A percentile compares a stretch with the other conserved stretches of the same genome.
Evolutionary conservation across 768 basidiomycete genomes (phyloP).

Genomic region (Termitomyces sp.): DNA sequence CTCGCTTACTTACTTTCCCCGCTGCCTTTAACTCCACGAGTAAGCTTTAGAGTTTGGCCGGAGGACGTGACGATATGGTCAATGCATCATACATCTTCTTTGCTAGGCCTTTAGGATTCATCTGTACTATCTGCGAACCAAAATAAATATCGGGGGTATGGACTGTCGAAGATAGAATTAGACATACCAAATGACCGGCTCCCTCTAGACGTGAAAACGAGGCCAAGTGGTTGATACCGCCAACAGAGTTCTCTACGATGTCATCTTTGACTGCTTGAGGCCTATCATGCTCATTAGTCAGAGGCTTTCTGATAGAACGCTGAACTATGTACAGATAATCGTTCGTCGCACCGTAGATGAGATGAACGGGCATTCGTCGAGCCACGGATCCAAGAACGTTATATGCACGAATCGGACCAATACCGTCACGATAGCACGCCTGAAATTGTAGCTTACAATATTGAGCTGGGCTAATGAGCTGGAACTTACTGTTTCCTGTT

Average conservation of each 20-base stretch:
- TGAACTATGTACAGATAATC: constrained; percentile 33
- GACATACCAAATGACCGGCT: constrained; percentile 37
- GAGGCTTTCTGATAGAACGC: not conserved
- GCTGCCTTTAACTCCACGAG: too few species aligned
- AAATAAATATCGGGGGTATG: not conserved
- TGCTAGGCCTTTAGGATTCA: constrained; percentile 27
- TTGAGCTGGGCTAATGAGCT: not conserved
- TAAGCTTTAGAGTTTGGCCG: constrained; percentile 8
- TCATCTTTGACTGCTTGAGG: constrained; percentile 30
- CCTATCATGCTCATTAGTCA: constrained; percentile 17
- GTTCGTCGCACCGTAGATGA: constrained; percentile 41
- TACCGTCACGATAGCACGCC: constrained; percentile 38
- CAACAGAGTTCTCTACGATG: constrained; percentile 27
- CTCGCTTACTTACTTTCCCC: too few species aligned
- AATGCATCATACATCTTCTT: constrained; percentile 34
- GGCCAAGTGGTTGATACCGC: constrained; percentile 30
- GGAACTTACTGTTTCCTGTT: constrained; percentile 37
- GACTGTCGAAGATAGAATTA: not conserved
- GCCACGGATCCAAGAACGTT: constrained; percentile 25
- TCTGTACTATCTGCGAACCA: constrained; percentile 21
- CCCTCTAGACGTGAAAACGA: constrained; percentile 32
- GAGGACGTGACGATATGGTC: not conserved
- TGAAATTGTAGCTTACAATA: constrained; percentile 7
- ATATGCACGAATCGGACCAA: constrained; percentile 29
- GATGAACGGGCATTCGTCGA: constrained; percentile 32